Percentiles rank a stretch among this genome's conserved stretches.
These are phyloP conservation scores for Heliocybe sulcata DNA, from an alignment of 1,284 basidiomycete species.

Conservation along the genomic window DNA sequence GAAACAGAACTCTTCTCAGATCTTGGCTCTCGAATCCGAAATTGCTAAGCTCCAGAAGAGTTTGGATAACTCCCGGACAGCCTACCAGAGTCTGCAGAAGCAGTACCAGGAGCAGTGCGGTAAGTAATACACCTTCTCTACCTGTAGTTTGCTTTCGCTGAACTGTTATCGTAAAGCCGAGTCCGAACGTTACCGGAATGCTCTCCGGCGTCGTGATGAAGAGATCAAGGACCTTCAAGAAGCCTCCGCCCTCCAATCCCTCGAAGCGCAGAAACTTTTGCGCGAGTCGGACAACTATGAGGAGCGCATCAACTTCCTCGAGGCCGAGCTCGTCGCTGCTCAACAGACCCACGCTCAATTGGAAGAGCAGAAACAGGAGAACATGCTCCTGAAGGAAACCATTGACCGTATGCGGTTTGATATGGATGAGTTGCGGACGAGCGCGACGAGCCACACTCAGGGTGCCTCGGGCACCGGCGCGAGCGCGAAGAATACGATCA, in stretches of 20 bases:
- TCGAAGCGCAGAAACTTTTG: conserved; percentile 54
- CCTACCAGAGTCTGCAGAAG: conserved; percentile 70
- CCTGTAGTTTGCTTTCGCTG: conserved; percentile 1
- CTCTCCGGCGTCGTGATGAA: conserved; percentile 66
- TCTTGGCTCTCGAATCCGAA: conserved; percentile 67
- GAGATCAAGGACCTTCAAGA: conserved; percentile 63
- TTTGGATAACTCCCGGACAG: conserved; percentile 60
- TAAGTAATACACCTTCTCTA: conserved; percentile 28
- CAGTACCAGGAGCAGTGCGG: conserved; percentile 83
- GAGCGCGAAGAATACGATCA: conserved; percentile 54
- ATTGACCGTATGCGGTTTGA: conserved; percentile 88
- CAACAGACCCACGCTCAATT: conserved; percentile 65
- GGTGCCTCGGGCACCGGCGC: conserved; percentile 26
- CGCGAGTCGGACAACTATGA: conserved; percentile 67
- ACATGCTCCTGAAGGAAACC: conserved; percentile 84
- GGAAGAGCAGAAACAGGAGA: conserved; percentile 89
- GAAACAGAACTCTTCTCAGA: conserved; percentile 59
- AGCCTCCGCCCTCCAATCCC: conserved; percentile 43
- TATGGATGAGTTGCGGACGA: conserved; percentile 79
- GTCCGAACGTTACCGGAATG: conserved; percentile 71
- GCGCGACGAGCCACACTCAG: conserved; percentile 26
- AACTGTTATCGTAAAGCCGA: conserved; percentile 37
- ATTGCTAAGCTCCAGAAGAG: conserved; percentile 66
- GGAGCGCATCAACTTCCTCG: conserved; percentile 54
- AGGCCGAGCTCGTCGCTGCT: conserved; percentile 59